These are phyloP conservation scores for Lasiosphaeria ovina DNA, from an alignment of 495 filamentous ascomycete species.

Conservation along the genomic window DNA sequence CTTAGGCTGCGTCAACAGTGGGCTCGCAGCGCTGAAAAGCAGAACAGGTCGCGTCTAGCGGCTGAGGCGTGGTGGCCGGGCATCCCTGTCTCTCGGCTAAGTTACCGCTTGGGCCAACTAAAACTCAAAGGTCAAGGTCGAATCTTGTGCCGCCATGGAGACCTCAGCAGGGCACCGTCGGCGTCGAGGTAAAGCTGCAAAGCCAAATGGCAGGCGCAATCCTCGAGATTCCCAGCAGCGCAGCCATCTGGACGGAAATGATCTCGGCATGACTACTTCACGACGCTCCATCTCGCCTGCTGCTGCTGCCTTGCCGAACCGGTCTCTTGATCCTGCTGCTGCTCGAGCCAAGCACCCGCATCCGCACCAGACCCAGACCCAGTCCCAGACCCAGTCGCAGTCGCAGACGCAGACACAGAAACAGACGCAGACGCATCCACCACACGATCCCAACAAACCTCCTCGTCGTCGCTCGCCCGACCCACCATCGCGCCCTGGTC, in stretches of 20 bases:
- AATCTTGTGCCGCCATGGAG: slow-evolving; percentile 33
- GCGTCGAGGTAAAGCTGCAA: slow-evolving; percentile 31
- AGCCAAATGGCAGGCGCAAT: slow-evolving; percentile 36
- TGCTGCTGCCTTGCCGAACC: slow-evolving; percentile 31
- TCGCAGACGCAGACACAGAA: slow-evolving; percentile 11
- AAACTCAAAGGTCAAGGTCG: slow-evolving; percentile 39
- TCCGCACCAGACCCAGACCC: slow-evolving; percentile 9
- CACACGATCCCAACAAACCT: slow-evolving; percentile 10
- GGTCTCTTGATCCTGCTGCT: slow-evolving; percentile 20
- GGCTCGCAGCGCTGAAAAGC: slow-evolving; percentile 3
- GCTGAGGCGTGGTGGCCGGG: slow-evolving; percentile 14
- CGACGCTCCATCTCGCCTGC: slow-evolving; percentile 32
- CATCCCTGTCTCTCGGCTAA: slow-evolving; percentile 38
- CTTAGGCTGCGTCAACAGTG: slow-evolving; percentile 1
- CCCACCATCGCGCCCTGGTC: slow-evolving; percentile 14
- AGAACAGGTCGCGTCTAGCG: slow-evolving; percentile 25
- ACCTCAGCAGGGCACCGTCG: slow-evolving; percentile 22
- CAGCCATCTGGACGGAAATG: slow-evolving; percentile 29
- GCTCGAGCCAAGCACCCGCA: slow-evolving; percentile 6
- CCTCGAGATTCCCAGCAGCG: slow-evolving; percentile 22
- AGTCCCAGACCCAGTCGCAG: slow-evolving; percentile 11
- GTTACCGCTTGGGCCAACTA: slow-evolving; percentile 37
- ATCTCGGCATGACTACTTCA: slow-evolving; percentile 40
- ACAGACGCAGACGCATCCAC: slow-evolving; percentile 10
- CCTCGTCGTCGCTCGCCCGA: slow-evolving; percentile 9